Evolutionary conservation across 345 rosid species (phyloP), one percentile per base, ranked within the genome.

Genomic region (Barbarea vulgaris): DNA sequence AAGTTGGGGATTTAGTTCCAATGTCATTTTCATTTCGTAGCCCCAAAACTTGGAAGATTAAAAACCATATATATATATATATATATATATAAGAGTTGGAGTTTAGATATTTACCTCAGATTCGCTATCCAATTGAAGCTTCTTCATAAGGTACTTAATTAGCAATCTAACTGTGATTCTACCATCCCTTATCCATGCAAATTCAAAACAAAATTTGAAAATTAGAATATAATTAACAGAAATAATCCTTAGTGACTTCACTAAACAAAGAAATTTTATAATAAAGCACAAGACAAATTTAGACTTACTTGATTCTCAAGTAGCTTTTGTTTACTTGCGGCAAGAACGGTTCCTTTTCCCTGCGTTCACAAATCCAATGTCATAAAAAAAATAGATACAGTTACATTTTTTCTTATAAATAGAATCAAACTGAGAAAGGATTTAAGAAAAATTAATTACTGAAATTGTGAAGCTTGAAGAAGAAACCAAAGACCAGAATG

Each of bases 311-410:
- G 97, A 95, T 93, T 87, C 99, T 88, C 61, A 95, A 87, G 88
- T 89, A 93, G 93, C 96, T 87, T 86, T 90, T 92, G 12, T 85
- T 84, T 83, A 95, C 85, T 70, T 93, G 99, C 60, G 96, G 99
- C 84, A 95, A 80, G 80, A 87, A 88, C 36, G 97, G 97, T 75
- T 92, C 96, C 79, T 77, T 91, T 15, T 78, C 82, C 81, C 99
- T 95, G 90, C 85, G 86, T 77, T 81, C 57, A 60, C 56, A 73
- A 12, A 39, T 65, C 56, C 52, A 65, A 58, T 48, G 36, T 72
- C 18, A 64, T 18, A 14, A 70, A 57, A 77, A 4, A 41, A 41
- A 41, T 2, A 56, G 9, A 17, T 10, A 18, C 11, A 47, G n/a
- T n/a, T 1, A n/a, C 5, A 31, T 46, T 2, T n/a, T 12, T 41